Percentiles rank a stretch among this genome's conserved stretches.
Conservation (phyloP, 352 stramenopile genomes). For the Globisporangium camurandrum region DNA sequence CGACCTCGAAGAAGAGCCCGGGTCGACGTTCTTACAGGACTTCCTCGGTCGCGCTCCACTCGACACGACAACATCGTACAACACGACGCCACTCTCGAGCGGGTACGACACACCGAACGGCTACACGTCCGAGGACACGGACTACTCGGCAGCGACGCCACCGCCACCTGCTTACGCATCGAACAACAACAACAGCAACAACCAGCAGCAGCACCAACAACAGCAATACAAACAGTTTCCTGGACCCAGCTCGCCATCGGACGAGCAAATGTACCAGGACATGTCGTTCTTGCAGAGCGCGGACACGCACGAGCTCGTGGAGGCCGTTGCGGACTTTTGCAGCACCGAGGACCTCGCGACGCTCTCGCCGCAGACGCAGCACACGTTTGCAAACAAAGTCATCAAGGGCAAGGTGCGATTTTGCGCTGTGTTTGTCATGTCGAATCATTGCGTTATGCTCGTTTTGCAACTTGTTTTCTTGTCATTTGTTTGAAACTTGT, state of each 20-base stretch:
- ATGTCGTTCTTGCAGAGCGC: constrained; percentile 59
- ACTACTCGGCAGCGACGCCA: constrained; percentile 61
- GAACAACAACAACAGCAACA: background rate
- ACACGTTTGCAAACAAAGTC: constrained; percentile 62
- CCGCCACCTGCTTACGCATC: background rate
- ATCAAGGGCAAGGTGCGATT: constrained; percentile 84
- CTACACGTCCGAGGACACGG: constrained; percentile 81
- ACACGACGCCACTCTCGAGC: constrained; percentile 15
- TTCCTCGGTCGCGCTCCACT: constrained; percentile 17
- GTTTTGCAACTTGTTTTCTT: too few species aligned
- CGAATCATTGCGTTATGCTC: too few species aligned
- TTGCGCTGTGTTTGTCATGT: too few species aligned
- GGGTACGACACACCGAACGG: constrained; percentile 51
- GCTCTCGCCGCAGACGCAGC: constrained; percentile 33
- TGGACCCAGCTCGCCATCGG: constrained; percentile 16
- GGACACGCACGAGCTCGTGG: constrained; percentile 54
- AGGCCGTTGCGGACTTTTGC: constrained; percentile 49
- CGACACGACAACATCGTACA: constrained; percentile 9
- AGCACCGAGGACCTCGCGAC: constrained; percentile 37
- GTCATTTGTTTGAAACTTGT: too few species aligned
- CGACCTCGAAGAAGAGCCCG: constrained; percentile 54
- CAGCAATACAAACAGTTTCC: background rate
- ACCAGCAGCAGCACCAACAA: background rate
- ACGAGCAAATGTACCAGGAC: constrained; percentile 73
- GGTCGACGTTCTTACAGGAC: constrained; percentile 59